Evolutionary conservation across 352 stramenopile genomes (phyloP), one percentile per base, ranked within the genome.

Genomic region (Pythium oligandrum): DNA sequence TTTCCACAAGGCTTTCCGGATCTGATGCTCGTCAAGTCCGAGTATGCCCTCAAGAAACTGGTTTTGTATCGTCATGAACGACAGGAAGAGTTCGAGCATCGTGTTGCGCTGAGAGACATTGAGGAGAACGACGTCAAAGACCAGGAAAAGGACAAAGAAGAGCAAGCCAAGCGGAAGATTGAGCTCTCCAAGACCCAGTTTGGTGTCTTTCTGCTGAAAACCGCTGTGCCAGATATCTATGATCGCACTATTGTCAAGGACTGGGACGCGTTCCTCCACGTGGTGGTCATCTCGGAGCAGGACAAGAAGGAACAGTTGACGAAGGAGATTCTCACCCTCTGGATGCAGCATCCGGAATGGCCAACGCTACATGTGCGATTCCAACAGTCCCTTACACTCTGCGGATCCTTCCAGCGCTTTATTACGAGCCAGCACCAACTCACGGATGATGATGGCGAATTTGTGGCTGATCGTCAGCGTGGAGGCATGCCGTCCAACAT

Each of bases 261-360:
- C 55, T 90, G 79, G 79, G 65, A 88, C 50, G 73, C 73, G 26
- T 87, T 86, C 49, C 61, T 90, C 40, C 79, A 90, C 59, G 73
- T 90, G 1, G 79, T 88, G 2, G 75, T 83, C 36, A 62, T 67
- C 7, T 53, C 55, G 9, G 64, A 81, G 37, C 53, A 72, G 10
- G 75, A 85, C 64, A 73, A 77, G 55, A 69, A 78, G 44, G 58
- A 76, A 43, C 79, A 90, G 61, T 83, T 78, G 49, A 90, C 79
- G 26, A 71, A 82, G 36, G 74, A 90, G 45, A 49, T 90, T 30
- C 50, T 90, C 1, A 50, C 65, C 7, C 53, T 71, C 26, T 90
- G 76, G 76, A 59, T 83, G 12, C 63, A 73, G 31, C 74, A 90
- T 44, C 76, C 79, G 1, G 53, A 64, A 49, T 90, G 79, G 79